phyloP scores from a whole-genome alignment of 768 basidiomycete genomes.

The Podaxis sp. region DNA sequence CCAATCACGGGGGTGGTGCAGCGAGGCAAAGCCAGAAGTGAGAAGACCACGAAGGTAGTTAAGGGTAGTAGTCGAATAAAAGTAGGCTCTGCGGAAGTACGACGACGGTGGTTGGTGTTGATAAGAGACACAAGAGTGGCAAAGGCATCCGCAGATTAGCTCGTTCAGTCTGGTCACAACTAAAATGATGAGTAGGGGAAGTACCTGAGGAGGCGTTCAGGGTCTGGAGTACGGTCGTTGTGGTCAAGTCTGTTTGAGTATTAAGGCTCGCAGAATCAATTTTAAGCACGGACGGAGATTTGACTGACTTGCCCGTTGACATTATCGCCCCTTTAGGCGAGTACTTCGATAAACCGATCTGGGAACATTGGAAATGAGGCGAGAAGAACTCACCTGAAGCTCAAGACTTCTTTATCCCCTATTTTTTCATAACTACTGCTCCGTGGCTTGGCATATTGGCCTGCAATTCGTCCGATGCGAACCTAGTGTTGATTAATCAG shows the following conservation, averaged over 20 bases:
- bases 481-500: conserved; percentile 40
- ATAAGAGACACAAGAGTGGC: conserved; percentile 3
- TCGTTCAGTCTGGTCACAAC: background rate
- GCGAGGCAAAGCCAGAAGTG: conserved; percentile 90
- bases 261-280: conserved; percentile 17
- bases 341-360: conserved; percentile 2
- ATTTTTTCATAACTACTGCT: conserved; percentile 81
- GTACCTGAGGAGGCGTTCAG: conserved; percentile 82
- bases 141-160: conserved; percentile 6
- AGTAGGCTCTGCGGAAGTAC: conserved; percentile 71
- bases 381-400: conserved; percentile 69
- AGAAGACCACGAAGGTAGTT: conserved; percentile 91
- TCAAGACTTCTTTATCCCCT: conserved; percentile 72
- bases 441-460: conserved; percentile 94
- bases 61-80: conserved; percentile 90
- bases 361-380: background rate
- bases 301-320: conserved; percentile 73
- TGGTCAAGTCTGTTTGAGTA: conserved; percentile 52
- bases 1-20: conserved; percentile 90
- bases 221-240: conserved; percentile 85
- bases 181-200: conserved; percentile 4
- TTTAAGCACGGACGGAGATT: conserved; percentile 15
- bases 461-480: conserved; percentile 89
- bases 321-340: conserved; percentile 78
- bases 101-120: background rate